Percentiles rank a stretch among this genome's conserved stretches.
Conservation (phyloP, 2,329 filamentous ascomycete genomes). For the Elsinoe australis region DNA sequence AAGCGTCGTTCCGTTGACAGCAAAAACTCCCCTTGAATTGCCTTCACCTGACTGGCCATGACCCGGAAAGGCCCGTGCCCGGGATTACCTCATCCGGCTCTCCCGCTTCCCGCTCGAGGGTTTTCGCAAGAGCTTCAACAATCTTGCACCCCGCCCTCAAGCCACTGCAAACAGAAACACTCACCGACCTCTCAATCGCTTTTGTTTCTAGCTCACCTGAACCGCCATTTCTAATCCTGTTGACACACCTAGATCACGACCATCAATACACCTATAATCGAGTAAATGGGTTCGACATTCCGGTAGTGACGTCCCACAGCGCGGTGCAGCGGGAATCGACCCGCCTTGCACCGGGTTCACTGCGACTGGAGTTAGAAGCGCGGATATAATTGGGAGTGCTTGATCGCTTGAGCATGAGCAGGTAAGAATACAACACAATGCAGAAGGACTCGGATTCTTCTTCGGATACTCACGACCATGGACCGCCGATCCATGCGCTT, state of each 20-base stretch:
- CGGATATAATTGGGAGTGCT: neutral
- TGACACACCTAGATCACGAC: too few species aligned
- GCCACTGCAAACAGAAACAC: constrained; percentile 9
- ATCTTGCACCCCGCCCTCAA: constrained; percentile 10
- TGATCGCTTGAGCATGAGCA: constrained; percentile 8
- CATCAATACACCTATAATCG: too few species aligned
- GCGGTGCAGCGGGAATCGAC: constrained; percentile 15
- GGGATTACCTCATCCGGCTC: constrained; percentile 15
- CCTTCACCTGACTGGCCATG: constrained; percentile 2
- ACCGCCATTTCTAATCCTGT: too few species aligned
- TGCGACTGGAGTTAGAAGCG: neutral
- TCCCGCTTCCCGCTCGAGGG: constrained; percentile 8
- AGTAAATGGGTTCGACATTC: constrained; percentile 17
- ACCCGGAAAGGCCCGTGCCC: neutral
- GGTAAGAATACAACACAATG: constrained; percentile 7
- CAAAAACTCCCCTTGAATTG: constrained; percentile 14
- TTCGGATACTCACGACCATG: constrained; percentile 27
- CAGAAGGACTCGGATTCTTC: constrained; percentile 19
- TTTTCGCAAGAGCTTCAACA: constrained; percentile 11
- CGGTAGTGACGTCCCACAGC: constrained; percentile 1
- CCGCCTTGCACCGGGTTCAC: constrained; percentile 16
- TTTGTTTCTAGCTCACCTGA: neutral
- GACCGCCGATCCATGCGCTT: constrained; percentile 20
- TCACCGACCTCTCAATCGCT: neutral
- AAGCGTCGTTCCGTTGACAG: constrained; percentile 10